Evolutionary conservation across 805 yeast genomes (phyloP).

Genomic region (Teunomyces barrocoloradensis): DNA sequence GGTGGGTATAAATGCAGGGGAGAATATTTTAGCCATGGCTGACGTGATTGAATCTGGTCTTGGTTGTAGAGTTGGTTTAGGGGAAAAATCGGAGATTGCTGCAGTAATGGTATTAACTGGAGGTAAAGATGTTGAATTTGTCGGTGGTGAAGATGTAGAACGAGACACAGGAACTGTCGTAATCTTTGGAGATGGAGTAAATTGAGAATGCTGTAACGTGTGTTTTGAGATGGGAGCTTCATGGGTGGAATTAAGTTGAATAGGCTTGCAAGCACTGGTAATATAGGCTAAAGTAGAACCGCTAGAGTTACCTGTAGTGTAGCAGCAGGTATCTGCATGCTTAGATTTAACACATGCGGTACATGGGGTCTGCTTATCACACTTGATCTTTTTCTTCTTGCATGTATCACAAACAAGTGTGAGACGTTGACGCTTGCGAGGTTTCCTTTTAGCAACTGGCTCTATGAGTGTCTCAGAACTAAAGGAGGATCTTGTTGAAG

Average conservation of each 20-base stretch:
- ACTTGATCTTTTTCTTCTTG: conserved; percentile 20
- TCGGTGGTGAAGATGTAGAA: not conserved
- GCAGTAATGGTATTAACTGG: conserved; percentile 1
- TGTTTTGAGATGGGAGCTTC: not conserved
- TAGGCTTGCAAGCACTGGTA: conserved; percentile 1
- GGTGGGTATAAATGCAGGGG: not conserved
- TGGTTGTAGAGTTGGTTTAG: not conserved
- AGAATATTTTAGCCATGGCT: not conserved
- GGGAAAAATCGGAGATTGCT: not conserved
- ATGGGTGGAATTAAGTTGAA: not conserved
- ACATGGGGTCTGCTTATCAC: conserved; percentile 23
- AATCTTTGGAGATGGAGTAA: not conserved
- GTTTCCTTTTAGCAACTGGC: not conserved
- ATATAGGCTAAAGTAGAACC: conserved; percentile 5
- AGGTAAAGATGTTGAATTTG: not conserved
- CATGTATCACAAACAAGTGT: conserved; percentile 21
- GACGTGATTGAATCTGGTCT: not conserved
- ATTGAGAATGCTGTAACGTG: not conserved
- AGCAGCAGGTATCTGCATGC: conserved; percentile 6
- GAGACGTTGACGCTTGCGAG: conserved; percentile 10
- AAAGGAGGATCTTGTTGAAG: not conserved
- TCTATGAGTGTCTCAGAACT: not conserved
- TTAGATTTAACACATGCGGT: conserved; percentile 10
- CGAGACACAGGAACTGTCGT: not conserved
- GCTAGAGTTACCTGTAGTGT: conserved; percentile 1